Base-by-base conservation (phyloP, 2,329 filamentous ascomycete genomes). In the Blastomyces percursus region DNA sequence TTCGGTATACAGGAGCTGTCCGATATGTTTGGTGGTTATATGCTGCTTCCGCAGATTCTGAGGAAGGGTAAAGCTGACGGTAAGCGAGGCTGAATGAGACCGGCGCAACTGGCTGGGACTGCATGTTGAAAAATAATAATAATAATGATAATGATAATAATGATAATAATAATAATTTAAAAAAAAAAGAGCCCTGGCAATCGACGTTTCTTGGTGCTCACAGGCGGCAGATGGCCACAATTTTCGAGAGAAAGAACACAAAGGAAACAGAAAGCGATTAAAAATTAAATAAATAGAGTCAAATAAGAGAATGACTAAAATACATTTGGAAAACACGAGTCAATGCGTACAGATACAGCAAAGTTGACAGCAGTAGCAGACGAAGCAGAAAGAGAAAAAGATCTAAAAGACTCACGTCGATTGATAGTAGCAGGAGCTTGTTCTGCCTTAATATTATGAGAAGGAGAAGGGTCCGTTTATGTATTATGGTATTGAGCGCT, bases 21-120 rank as follows among this genome's bases (percentile, higher is more conserved):
- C 40, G 51, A 61, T 61, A 56, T 32, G 50, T 12, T 50, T 24
- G 61, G 51, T 56, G 52, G 42, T 70, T 63, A 60, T 71, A 69
- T 66, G 72, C 71, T 64, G 70, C 69, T 61, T 69, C 67, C 63
- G 69, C 68, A 63, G 70, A 70, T 51, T 70, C 68, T 66, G 68
- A 69, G 61, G 72, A 67, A 69, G 68, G 66, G 69, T 67, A 69
- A 62, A 71, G 66, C 63, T 71, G 71, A 69, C 67, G 71, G 67
- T 70, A 71, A 61, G 67, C 66, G 61, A 46, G 52, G 56, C 21
- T 62, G 55, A n/a, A 59, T 16, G 19, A 14, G 32, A 35, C 60
- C 38, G n/a, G 51, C 19, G 50, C 50, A 54, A 46, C 60, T 7
- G 19, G 19, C 27, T 44, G 40, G 19, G 51, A 7, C 19, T 54